Evolutionary conservation across 2,329 filamentous ascomycete species (phyloP), one percentile per base, ranked within the genome.

Genomic region (Colletotrichum tofieldiae): DNA sequence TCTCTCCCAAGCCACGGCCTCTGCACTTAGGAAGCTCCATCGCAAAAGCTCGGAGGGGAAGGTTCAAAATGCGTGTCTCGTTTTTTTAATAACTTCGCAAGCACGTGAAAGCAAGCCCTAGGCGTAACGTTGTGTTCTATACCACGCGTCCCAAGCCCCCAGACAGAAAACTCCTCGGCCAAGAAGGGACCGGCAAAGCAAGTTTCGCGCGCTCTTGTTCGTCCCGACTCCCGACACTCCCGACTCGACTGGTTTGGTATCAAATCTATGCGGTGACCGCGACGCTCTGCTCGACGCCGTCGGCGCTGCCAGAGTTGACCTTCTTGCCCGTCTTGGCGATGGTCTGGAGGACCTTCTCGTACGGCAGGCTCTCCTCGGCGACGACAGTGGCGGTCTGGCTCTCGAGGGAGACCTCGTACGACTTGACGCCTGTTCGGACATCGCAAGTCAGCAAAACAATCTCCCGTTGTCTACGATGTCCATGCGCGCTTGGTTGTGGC

Each of bases 241-340:
- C 23, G 79, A 79, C 56, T 77, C 75, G 39, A 82, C 82, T 37
- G 82, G 76, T 41, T 18, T 41, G 37, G 32, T 35, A 39, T 39
- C 54, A 89, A 11, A 35, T 29, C 29, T 65, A 72, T 61, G 70
- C 69, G 55, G 52, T 35, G 47, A 72, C 77, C 78, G 86, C 86
- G 73, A 90, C 81, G 73, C 87, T 87, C 81, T 85, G 84, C 69
- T 81, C 80, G 72, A 89, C 86, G 66, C 93, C 93, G 80, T 95
- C 93, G 32, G 88, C 92, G 86, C 91, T 90, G 76, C 89, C 93
- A 37, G 88, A 91, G 84, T 93, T 97, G 81, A 98, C 92, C 79
- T 93, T 93, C 90, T 98, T 98, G 79, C 95, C 95, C 16, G 95
- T 98, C 91, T 98, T 98, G 88, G 93, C 92, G 83, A 98, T 98